A percentile compares a stretch with the other conserved stretches of the same genome.
These are phyloP conservation scores for Exophiala bonariae DNA, from an alignment of 2,329 filamentous ascomycete genomes.

Conservation along the genomic window DNA sequence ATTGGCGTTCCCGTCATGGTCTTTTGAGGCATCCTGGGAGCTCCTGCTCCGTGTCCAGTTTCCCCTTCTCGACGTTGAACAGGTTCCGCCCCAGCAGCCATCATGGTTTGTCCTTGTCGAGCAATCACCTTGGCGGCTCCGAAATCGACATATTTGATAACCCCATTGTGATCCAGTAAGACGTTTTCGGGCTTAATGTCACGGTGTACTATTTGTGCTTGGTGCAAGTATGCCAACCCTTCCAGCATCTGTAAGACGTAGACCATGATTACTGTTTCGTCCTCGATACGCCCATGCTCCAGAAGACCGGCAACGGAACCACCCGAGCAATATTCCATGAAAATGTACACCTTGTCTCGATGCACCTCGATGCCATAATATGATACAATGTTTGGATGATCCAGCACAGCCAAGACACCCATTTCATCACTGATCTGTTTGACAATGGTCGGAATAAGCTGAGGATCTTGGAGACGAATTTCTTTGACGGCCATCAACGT, in stretches of 20 bases:
- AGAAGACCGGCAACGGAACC: constrained; percentile 86
- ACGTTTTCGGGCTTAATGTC: constrained; percentile 99
- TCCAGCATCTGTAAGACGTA: constrained; percentile 93
- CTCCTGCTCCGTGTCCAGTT: constrained; percentile 17
- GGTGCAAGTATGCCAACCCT: constrained; percentile 89
- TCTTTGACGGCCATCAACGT: constrained; percentile 99
- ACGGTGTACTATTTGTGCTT: constrained; percentile 87
- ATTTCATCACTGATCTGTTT: constrained; percentile 96
- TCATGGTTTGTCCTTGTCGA: constrained; percentile 83
- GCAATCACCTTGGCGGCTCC: constrained; percentile 97
- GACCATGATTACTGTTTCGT: constrained; percentile 96
- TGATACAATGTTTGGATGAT: constrained; percentile 96
- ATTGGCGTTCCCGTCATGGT: constrained; percentile 98
- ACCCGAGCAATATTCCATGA: constrained; percentile 98
- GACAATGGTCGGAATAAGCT: constrained; percentile 90
- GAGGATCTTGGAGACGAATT: constrained; percentile 93
- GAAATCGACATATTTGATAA: constrained; percentile 99
- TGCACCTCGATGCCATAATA: constrained; percentile 99
- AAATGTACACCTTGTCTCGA: constrained; percentile 98
- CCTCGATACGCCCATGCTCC: constrained; percentile 95
- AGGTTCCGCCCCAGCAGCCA: constrained; percentile 57
- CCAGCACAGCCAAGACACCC: constrained; percentile 89
- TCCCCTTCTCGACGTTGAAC: constrained; percentile 34
- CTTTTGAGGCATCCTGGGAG: constrained; percentile 61
- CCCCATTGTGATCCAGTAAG: constrained; percentile 91